Conservation (phyloP, 2,329 filamentous ascomycete species). For the Cytospora schulzeri region DNA sequence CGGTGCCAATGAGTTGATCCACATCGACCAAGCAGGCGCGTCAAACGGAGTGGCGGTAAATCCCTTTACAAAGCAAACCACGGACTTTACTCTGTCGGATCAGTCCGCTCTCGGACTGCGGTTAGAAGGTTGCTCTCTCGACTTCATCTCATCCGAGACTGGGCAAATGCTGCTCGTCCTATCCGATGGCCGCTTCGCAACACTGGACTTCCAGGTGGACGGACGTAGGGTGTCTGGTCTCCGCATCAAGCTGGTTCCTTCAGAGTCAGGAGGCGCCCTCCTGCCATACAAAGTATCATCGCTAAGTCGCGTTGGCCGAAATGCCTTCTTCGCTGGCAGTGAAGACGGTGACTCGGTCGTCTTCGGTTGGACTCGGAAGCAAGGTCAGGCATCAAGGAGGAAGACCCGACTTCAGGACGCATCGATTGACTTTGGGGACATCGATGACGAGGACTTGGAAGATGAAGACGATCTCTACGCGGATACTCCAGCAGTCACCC, state of each 20-base stretch:
- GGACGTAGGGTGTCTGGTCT: slow-evolving; percentile 89
- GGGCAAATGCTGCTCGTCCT: slow-evolving; percentile 86
- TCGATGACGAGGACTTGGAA: slow-evolving; percentile 54
- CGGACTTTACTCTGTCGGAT: slow-evolving; percentile 82
- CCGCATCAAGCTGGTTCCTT: slow-evolving; percentile 65
- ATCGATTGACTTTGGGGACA: slow-evolving; percentile 49
- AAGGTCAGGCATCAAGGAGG: slow-evolving; percentile 61
- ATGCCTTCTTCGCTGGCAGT: slow-evolving; percentile 80
- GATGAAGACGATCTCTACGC: slow-evolving; percentile 69
- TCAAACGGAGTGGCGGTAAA: slow-evolving; percentile 92
- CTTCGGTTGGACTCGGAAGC: slow-evolving; percentile 75
- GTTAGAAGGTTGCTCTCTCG: slow-evolving; percentile 78
- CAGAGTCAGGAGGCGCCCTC: slow-evolving; percentile 63
- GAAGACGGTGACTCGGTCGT: slow-evolving; percentile 81
- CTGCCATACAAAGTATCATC: slow-evolving; percentile 68
- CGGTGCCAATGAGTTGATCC: slow-evolving; percentile 87
- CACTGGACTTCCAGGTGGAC: slow-evolving; percentile 83
- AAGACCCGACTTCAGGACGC: slow-evolving; percentile 63
- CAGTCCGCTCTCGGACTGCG: slow-evolving; percentile 79
- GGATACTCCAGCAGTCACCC: slow-evolving; percentile 50
- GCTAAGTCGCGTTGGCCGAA: slow-evolving; percentile 67
- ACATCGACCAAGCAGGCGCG: slow-evolving; percentile 94
- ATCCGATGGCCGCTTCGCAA: slow-evolving; percentile 71
- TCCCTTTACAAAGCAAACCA: slow-evolving; percentile 79
- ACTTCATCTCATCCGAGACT: slow-evolving; percentile 72